Evolutionary conservation across 2,329 filamentous ascomycete species (phyloP), one percentile per base, ranked within the genome.

Genomic region (Sporothrix pallida): DNA sequence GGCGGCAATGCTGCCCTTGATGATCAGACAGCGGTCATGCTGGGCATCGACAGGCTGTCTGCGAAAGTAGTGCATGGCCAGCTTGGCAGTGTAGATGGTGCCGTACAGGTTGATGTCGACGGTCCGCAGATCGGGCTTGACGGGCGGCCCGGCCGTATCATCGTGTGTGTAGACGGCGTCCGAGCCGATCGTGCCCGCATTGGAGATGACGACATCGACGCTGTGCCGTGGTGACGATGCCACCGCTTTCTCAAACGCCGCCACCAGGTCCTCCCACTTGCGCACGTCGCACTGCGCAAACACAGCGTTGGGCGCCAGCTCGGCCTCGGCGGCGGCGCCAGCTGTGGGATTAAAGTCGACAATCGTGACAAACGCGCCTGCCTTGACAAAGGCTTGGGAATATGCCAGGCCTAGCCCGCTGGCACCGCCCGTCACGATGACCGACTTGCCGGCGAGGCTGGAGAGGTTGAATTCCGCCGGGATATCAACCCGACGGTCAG

Each of bases 401-500:
- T 80, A 82, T 0, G 76, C 78, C 74, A 83, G 81, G 8, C 83
- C 83, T 73, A 84, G 82, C 26, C 83, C 83, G 73, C 81, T 82
- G 50, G 81, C 84, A 12, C 85, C 85, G n/a, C 85, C 84, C 0
- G 85, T 86, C 17, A 86, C 81, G 26, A 87, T 81, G 31, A 85
- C 83, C 0, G 83, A 84, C 75, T 86, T 87, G 42, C 82, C 84
- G 3, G 77, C 78, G 9, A 75, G 68, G 44, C 5, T 20, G 3
- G 42, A n/a, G 15, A 46, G 85, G 75, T 52, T 81, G n/a, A 48
- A 52, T 62, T 72, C 62, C 4, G 68, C 42, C 1, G 54, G 23
- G 15, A 73, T 62, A 2, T 17, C 15, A n/a, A 60, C n/a, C 17
- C 15, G 5, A 1, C 71, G 70, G 71, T 74, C 71, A 50, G 65